phyloP scores from a whole-genome alignment of 805 yeast species.

The Hanseniaspora lindneri region DNA sequence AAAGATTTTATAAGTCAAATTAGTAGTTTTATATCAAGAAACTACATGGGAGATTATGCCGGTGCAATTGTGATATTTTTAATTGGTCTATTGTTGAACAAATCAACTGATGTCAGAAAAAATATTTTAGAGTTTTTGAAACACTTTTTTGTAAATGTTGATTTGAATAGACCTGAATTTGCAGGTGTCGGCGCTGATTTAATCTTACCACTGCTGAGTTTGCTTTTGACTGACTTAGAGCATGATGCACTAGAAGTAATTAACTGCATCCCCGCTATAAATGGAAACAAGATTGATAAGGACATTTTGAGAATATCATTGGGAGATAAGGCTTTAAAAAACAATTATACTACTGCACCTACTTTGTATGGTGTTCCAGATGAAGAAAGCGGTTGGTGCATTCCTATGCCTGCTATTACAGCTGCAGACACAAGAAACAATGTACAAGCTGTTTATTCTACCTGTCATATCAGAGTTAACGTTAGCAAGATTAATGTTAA shows the following conservation, averaged over 20 bases:
- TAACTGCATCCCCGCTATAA: constrained; percentile 72
- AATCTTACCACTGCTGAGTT: constrained; percentile 75
- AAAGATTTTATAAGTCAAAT: constrained; percentile 79
- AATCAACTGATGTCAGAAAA: constrained; percentile 60
- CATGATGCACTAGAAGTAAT: constrained; percentile 80
- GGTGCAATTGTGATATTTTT: constrained; percentile 65
- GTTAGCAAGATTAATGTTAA: constrained; percentile 9
- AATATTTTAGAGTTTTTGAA: constrained; percentile 71
- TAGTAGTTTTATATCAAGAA: constrained; percentile 51
- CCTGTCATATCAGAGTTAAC: constrained; percentile 41
- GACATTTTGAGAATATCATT: constrained; percentile 85
- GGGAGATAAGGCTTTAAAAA: constrained; percentile 66
- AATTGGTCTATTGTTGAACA: constrained; percentile 69
- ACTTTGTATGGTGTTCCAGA: constrained; percentile 85
- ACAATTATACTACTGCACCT: constrained; percentile 73
- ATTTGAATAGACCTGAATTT: constrained; percentile 65
- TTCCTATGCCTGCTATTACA: constrained; percentile 87
- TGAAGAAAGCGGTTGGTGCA: constrained; percentile 91
- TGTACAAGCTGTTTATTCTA: constrained; percentile 87
- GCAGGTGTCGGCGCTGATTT: constrained; percentile 89
- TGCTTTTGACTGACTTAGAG: constrained; percentile 72
- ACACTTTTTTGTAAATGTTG: constrained; percentile 62
- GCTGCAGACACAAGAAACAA: constrained; percentile 83
- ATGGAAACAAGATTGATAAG: constrained; percentile 82
- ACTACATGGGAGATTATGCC: constrained; percentile 62